A percentile compares a stretch with the other conserved stretches of the same genome.
Evolutionary conservation across 1,284 basidiomycete genomes (phyloP).

Genomic region (Puccinia hordei): DNA sequence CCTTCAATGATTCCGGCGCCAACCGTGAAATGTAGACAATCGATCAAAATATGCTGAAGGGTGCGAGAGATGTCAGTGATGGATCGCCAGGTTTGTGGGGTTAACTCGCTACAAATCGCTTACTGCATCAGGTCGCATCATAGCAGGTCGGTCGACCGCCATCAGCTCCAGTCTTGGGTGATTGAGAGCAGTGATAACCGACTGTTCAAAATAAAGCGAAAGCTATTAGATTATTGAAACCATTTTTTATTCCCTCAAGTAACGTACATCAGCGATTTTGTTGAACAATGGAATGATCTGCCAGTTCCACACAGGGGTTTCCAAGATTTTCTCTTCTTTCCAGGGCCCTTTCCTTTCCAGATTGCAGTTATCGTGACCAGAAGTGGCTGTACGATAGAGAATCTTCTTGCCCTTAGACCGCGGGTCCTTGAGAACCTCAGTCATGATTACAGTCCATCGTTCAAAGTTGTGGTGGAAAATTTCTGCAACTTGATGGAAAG

Average conservation of each 20-base stretch:
- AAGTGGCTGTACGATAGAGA: slow-evolving; percentile 40
- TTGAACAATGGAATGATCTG: slow-evolving; percentile 47
- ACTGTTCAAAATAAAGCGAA: slow-evolving; percentile 10
- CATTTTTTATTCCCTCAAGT: neutral
- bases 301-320: slow-evolving; percentile 44
- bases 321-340: slow-evolving; percentile 35
- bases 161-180: slow-evolving; percentile 38
- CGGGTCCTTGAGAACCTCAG: slow-evolving; percentile 33
- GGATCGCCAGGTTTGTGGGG: neutral
- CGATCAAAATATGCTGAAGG: slow-evolving; percentile 43
- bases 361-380: slow-evolving; percentile 41
- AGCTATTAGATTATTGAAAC: neutral
- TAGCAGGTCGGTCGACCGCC: slow-evolving; percentile 39
- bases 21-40: slow-evolving; percentile 49
- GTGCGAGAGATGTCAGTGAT: neutral
- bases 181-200: slow-evolving; percentile 33
- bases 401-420: slow-evolving; percentile 42
- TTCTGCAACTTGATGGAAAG: slow-evolving; percentile 31
- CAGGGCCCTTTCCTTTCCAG: neutral
- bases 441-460: slow-evolving; percentile 34
- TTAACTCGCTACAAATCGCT: neutral
- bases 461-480: slow-evolving; percentile 44
- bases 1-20: slow-evolving; percentile 40
- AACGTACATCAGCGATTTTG: slow-evolving; percentile 40
- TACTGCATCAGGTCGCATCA: slow-evolving; percentile 43